Evolutionary conservation across 2,329 filamentous ascomycete species (phyloP).

Genomic region (Ilyonectria sp.): DNA sequence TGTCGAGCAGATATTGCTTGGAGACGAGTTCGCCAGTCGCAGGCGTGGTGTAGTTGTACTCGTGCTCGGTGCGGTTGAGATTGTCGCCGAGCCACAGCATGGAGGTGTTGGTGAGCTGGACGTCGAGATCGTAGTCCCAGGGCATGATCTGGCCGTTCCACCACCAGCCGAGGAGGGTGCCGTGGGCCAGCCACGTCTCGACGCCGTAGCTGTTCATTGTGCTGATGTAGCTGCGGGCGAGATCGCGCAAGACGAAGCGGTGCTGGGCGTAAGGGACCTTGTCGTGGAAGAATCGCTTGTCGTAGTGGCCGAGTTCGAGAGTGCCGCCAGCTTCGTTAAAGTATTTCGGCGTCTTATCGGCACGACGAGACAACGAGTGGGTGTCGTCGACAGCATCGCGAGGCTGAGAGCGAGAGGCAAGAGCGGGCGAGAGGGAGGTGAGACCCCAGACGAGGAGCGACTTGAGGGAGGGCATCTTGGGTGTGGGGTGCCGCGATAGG

Average conservation of each 20-base stretch:
- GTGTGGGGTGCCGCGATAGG: background rate
- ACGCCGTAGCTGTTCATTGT: constrained; percentile 75
- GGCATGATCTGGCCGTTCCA: constrained; percentile 86
- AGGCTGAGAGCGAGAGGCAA: constrained; percentile 36
- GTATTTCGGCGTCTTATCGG: constrained; percentile 65
- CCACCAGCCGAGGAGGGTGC: constrained; percentile 89
- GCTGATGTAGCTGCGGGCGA: constrained; percentile 81
- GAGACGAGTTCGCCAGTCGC: constrained; percentile 57
- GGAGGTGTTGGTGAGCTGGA: constrained; percentile 80
- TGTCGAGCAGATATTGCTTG: constrained; percentile 78
- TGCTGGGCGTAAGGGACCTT: constrained; percentile 78
- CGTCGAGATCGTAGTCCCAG: constrained; percentile 89
- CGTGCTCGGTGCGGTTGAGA: constrained; percentile 78
- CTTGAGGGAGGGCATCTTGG: constrained; percentile 43
- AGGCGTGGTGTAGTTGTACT: constrained; percentile 64
- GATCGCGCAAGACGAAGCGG: constrained; percentile 75
- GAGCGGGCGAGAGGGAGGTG: constrained; percentile 39
- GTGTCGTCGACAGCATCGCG: constrained; percentile 17
- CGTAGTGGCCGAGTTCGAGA: constrained; percentile 79
- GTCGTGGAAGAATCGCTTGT: constrained; percentile 76
- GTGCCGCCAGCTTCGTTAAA: constrained; percentile 76
- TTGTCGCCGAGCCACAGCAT: constrained; percentile 75
- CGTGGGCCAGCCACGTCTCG: constrained; percentile 91
- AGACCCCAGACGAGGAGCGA: constrained; percentile 47
- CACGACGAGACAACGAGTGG: constrained; percentile 22